Evolutionary conservation across 768 basidiomycete genomes (phyloP), one percentile per base, ranked within the genome.

Genomic region (Imleria badia): DNA sequence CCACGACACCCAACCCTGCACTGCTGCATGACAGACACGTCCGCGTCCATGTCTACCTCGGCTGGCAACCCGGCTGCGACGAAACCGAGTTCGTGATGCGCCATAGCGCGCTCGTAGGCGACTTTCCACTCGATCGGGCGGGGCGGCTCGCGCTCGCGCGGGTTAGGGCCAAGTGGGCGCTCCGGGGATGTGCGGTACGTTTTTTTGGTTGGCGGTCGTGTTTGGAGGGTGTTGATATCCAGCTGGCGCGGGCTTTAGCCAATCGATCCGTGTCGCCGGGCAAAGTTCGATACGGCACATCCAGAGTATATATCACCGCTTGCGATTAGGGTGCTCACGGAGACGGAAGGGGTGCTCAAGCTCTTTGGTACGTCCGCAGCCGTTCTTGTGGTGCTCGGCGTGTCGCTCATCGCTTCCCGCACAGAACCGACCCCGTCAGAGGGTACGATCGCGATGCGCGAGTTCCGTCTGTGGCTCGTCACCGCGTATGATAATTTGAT

Each of bases 1-100:
- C n/a, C n/a, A n/a, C n/a, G n/a, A n/a, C n/a, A n/a, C n/a, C n/a
- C n/a, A n/a, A n/a, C n/a, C n/a, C n/a, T n/a, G n/a, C n/a, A n/a
- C n/a, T n/a, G n/a, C n/a, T n/a, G n/a, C 23, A 34, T 10, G 14
- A 20, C 14, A 57, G 56, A 52, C 69, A 72, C 40, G 61, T 71
- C 46, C 69, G 69, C 33, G 71, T 70, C 6, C 69, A 71, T 20
- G 47, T 70, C n/a, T 70, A 67, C 36, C 44, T 65, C 20, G 68
- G 60, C 6, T 70, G 70, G 70, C 29, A 47, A 8, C 64, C 57
- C 1, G 70, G 68, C 17, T 60, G 57, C 23, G 68, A 70, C 41
- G 68, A 70, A n/a, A 62, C 52, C 23, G 66, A 70, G 19, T 64
- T 66, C 31, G 50, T 66, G 5, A 66, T 66, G 58, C 61, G 58